Evolutionary conservation across 257 asterid genomes (phyloP).

Genomic region (Lycium barbarum): DNA sequence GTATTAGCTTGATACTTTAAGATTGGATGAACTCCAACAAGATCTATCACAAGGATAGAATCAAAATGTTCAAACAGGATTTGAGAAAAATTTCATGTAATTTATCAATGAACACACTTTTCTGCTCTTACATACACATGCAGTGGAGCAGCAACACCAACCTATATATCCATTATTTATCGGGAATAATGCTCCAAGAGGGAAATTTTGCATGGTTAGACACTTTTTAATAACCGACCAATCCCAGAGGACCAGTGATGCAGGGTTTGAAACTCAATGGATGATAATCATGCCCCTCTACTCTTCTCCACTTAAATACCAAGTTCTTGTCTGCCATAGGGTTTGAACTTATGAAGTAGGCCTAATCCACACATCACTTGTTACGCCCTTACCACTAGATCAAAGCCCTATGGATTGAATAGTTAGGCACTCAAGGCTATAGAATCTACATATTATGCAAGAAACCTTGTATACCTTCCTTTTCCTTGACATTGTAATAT

Average conservation of each 20-base stretch:
- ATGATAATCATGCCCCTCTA: too few species aligned
- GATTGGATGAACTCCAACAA: background rate
- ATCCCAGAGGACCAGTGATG: too few species aligned
- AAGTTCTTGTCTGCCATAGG: too few species aligned
- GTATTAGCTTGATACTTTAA: background rate
- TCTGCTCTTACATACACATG: background rate
- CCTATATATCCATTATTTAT: constrained; percentile 1
- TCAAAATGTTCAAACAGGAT: background rate
- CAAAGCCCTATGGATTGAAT: background rate
- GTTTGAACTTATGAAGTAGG: too few species aligned
- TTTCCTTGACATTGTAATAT: background rate
- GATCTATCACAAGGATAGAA: background rate
- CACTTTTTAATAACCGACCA: background rate
- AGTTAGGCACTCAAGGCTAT: background rate
- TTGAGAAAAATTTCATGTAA: background rate
- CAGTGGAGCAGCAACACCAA: background rate
- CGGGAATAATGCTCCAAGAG: background rate
- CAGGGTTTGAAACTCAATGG: too few species aligned
- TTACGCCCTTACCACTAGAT: too few species aligned
- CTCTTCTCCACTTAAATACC: too few species aligned
- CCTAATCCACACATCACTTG: too few species aligned
- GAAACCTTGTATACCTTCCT: background rate
- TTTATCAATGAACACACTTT: background rate
- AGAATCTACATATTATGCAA: background rate
- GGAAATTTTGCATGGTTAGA: background rate